Evolutionary conservation across 352 stramenopile species (phyloP).

Genomic region (Phytophthora palmivora): DNA sequence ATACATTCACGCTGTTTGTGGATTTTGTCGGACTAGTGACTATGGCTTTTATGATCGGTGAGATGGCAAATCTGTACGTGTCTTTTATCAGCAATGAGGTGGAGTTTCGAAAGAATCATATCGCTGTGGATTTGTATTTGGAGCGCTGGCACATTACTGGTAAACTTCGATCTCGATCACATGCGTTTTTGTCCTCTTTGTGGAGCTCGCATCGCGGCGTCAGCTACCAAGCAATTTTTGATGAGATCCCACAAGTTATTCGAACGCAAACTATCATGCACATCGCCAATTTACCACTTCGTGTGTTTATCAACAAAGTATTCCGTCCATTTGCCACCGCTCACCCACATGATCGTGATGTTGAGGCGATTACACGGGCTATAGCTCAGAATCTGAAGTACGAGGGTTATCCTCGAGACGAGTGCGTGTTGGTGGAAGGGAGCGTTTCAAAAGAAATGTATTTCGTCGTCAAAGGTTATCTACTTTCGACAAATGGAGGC

Average conservation of each 20-base stretch:
- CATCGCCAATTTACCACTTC: conserved; percentile 48
- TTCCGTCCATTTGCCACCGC: conserved; percentile 52
- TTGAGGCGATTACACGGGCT: conserved; percentile 41
- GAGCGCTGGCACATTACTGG: conserved; percentile 52
- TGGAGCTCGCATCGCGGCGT: conserved; percentile 69
- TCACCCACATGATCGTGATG: conserved; percentile 36
- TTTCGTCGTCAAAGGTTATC: conserved; percentile 67
- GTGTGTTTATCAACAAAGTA: conserved; percentile 44
- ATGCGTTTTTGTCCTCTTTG: conserved; percentile 58
- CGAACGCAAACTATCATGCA: conserved; percentile 57
- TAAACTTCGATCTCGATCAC: conserved; percentile 43
- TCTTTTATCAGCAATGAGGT: conserved; percentile 72
- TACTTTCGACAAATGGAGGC: conserved; percentile 37
- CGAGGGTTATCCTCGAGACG: conserved; percentile 69
- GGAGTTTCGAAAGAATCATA: conserved; percentile 67
- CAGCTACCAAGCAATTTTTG: conserved; percentile 62
- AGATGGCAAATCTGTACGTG: conserved; percentile 59
- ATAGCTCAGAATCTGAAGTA: conserved; percentile 65
- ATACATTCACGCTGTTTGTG: conserved; percentile 53
- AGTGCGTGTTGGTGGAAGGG: conserved; percentile 67
- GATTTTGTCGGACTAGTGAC: conserved; percentile 49
- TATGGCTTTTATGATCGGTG: conserved; percentile 62
- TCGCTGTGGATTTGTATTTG: conserved; percentile 59
- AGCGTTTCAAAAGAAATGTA: conserved; percentile 75
- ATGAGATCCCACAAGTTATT: conserved; percentile 59